Evolutionary conservation across 805 yeast species (phyloP).

Genomic region (Saturnispora quitensis): DNA sequence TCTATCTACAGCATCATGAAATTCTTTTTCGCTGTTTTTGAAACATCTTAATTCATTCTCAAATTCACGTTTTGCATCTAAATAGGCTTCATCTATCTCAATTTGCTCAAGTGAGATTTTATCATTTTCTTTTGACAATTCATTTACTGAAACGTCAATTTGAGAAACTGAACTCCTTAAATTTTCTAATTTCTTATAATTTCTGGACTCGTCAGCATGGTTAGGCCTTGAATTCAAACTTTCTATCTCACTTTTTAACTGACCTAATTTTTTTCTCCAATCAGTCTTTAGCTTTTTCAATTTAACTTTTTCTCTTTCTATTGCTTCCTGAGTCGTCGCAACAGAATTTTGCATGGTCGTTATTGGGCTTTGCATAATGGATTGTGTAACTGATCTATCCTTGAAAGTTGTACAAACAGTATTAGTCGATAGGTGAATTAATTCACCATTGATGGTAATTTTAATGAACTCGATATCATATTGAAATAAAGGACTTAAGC

Average conservation of each 20-base stretch:
- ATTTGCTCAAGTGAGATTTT: conserved; percentile 28
- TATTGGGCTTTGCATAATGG: conserved; percentile 40
- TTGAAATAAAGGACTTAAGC: conserved; percentile 54
- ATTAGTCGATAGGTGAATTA: conserved; percentile 24
- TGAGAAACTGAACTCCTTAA: conserved; percentile 38
- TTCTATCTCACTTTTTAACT: conserved; percentile 50
- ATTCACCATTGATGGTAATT: conserved; percentile 24
- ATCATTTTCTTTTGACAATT: conserved; percentile 29
- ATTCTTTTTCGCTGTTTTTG: conserved; percentile 25
- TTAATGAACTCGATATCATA: conserved; percentile 46
- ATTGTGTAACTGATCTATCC: conserved; percentile 26
- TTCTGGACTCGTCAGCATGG: conserved; percentile 49
- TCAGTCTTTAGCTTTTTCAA: conserved; percentile 51
- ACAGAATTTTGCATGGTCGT: conserved; percentile 58
- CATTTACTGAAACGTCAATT: conserved; percentile 30
- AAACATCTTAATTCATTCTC: conserved; percentile 29
- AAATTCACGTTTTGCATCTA: conserved; percentile 30
- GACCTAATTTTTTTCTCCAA: conserved; percentile 41
- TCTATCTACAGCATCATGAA: conserved; percentile 19
- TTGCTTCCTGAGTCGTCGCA: conserved; percentile 51
- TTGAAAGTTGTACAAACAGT: conserved; percentile 30
- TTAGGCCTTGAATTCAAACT: conserved; percentile 36
- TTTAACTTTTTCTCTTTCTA: conserved; percentile 48
- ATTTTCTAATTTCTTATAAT: conserved; percentile 41
- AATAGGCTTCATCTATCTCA: conserved; percentile 31